These are phyloP conservation scores for Dalechampia spathulata DNA, from an alignment of 441 rosid genomes.

Conservation along the genomic window DNA sequence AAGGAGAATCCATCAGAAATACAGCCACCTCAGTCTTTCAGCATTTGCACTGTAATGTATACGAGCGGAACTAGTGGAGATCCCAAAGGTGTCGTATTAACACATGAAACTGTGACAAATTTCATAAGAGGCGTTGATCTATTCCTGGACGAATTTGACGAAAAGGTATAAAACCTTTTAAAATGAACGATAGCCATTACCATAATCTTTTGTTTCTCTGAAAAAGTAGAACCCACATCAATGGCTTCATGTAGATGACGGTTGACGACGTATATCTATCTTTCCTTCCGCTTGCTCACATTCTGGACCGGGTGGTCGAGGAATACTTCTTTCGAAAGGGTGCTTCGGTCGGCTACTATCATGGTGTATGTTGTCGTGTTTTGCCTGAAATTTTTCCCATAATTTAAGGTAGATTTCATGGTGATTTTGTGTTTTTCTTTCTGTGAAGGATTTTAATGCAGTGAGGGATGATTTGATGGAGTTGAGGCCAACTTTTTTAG, in stretches of 20 bases:
- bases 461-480: conserved; percentile 77
- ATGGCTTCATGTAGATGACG: conserved; percentile 54
- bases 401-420: too few species aligned
- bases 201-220: too few species aligned
- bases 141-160: conserved; percentile 75
- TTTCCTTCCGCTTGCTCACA: conserved; percentile 92
- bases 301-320: conserved; percentile 79
- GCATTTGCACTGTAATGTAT: conserved; percentile 88
- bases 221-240: not conserved
- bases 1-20: conserved; percentile 43
- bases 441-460: conserved; percentile 66
- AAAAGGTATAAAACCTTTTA: too few species aligned
- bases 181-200: too few species aligned
- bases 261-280: conserved; percentile 81
- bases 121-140: conserved; percentile 65
- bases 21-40: conserved; percentile 50
- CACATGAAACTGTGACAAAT: conserved; percentile 61
- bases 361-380: conserved; percentile 59
- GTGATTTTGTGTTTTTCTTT: conserved; percentile 1
- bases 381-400: too few species aligned
- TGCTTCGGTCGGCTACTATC: conserved; percentile 94
- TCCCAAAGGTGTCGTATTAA: conserved; percentile 88
- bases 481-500: conserved; percentile 79
- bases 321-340: conserved; percentile 82
- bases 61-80: conserved; percentile 97